Base-by-base conservation (phyloP, 495 filamentous ascomycete genomes). In the Amorphotheca resinae region DNA sequence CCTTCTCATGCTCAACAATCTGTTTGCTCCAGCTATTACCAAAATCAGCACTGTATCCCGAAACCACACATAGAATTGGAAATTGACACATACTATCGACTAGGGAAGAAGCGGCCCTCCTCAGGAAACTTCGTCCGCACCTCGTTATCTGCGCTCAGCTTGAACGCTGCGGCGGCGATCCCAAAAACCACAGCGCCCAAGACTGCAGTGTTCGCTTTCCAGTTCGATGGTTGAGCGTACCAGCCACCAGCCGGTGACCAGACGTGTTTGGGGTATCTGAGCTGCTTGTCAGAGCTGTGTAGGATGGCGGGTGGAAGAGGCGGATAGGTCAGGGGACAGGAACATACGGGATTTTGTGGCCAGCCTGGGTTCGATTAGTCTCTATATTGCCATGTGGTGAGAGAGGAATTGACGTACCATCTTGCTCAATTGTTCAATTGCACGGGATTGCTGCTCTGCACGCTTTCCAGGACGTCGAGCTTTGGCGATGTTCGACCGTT, bases 241-340 rank as follows among this genome's bases (percentile, higher is more conserved):
- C 93, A 98, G 56, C 91, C 91, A 69, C 91, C 91, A 44, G 91
- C 73, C 46, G 91, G 91, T 57, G 91, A 96, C 91, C 91, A 98
- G 69, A 98, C 84, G 70, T 98, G 87, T 70, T 95, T 95, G 58
- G 91, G 91, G 65, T 95, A 95, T 58, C 89, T 96, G 56, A 43
- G 36, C 22, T 45, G 42, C 41, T 53, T 46, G 37, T 22, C 7
- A 15, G 43, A 45, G 38, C 22, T 46, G 32, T 21, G 31, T 11
- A 23, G 18, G 25, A 45, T 22, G 23, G 20, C 25, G 5, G 25
- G 22, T 44, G 15, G 42, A 22, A 8, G 36, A 17, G 9, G 22
- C n/a, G n/a, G n/a, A n/a, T n/a, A n/a, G n/a, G n/a, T n/a, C n/a
- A n/a, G n/a, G n/a, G 22, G 42, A 31, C 12, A 48, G 49, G 33